Conservation (phyloP, 2,329 filamentous ascomycete species). For the Magnaporthiopsis rhizophila region DNA sequence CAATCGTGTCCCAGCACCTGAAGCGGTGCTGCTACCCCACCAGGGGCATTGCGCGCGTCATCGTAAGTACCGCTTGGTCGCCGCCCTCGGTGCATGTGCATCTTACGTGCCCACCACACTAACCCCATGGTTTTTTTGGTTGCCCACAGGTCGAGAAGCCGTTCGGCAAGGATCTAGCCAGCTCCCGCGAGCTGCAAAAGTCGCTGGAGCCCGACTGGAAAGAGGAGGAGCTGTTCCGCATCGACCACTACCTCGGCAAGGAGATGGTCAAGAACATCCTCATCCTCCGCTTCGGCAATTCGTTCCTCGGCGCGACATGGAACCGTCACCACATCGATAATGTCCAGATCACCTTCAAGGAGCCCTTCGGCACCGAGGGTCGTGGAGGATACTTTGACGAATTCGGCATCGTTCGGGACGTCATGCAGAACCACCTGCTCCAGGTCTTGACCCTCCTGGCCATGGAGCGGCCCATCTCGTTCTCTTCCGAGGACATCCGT, state of each 20-base stretch:
- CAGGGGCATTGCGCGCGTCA: constrained; percentile 84
- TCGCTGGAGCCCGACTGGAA: constrained; percentile 97
- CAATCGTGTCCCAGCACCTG: constrained; percentile 90
- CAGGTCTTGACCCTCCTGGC: constrained; percentile 93
- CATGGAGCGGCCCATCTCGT: constrained; percentile 97
- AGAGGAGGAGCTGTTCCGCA: constrained; percentile 97
- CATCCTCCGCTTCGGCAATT: constrained; percentile 95
- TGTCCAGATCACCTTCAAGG: constrained; percentile 98
- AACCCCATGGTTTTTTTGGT: neutral
- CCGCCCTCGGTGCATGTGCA: neutral
- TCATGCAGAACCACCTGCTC: constrained; percentile 99
- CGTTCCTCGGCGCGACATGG: constrained; percentile 97
- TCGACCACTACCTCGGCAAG: constrained; percentile 98
- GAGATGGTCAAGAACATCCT: constrained; percentile 99
- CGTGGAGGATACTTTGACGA: constrained; percentile 98
- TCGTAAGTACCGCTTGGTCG: constrained; percentile 50
- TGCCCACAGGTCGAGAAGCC: constrained; percentile 84
- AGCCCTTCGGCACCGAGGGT: constrained; percentile 96
- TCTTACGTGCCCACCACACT: neutral
- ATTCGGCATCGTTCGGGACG: constrained; percentile 98
- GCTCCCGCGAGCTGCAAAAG: constrained; percentile 89
- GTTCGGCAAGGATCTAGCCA: constrained; percentile 92
- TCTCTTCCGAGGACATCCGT: constrained; percentile 95
- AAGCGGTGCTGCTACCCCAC: constrained; percentile 96
- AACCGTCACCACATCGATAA: constrained; percentile 99